Evolutionary conservation across 2,329 filamentous ascomycete species (phyloP), one percentile per base, ranked within the genome.

Genomic region (Niveomyces coronatus): DNA sequence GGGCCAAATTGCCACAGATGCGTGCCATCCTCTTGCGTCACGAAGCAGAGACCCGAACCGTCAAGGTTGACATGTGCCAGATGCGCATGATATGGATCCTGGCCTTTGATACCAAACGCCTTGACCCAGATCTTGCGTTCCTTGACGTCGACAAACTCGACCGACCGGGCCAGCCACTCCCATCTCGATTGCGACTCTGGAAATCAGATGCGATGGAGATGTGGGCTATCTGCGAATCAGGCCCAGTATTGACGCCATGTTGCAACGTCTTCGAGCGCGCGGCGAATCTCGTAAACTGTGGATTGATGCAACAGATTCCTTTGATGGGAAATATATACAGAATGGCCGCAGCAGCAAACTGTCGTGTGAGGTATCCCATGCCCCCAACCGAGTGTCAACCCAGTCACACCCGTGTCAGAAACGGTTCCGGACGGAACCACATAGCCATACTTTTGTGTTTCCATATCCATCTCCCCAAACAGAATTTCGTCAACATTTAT

Each of bases 21-120:
- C 22, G 48, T 50, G 4, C 52, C 54, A 26, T 56, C 47, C 4
- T 47, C 54, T 2, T 45, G 38, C 11, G 54, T 55, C 3, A 55
- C 38, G 3, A 47, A 22, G 16, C 32, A 43, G 0, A 53, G 47
- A 9, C 37, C 47, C 2, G 48, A 49, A 4, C 53, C 53, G 15
- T 55, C 48, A 30, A 55, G 45, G 23, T 46, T 45, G 27, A 54
- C 37, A 15, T 39, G 40, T 3, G 39, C 47, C 3, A 55, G 34
- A n/a, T 53, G 48, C 8, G 33, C 32, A 16, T 54, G 45, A 16
- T 54, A 56, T 0, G 52, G 50, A 31, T 55, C 54, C 31, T 55
- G 44, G 2, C 18, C 31, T 2, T 34, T 27, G 5, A 52, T 35
- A 4, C 51, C 53, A 22, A 46, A 48, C 3, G 41, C 44, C n/a